Evolutionary conservation across 768 basidiomycete species (phyloP).

Genomic region (Tulasnella sp.): DNA sequence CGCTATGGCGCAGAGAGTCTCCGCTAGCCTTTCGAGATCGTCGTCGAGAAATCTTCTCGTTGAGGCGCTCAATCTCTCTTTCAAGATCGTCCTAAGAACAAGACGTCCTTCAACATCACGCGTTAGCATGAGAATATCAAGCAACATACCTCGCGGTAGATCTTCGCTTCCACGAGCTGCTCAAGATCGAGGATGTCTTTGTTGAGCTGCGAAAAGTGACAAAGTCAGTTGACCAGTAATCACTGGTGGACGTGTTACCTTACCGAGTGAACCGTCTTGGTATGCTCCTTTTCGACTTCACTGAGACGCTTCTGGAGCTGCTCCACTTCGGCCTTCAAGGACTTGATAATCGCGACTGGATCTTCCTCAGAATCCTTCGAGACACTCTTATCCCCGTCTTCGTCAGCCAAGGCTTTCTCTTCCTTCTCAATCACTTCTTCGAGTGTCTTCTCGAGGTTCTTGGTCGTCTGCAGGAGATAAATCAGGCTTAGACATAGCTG

Average conservation of each 20-base stretch:
- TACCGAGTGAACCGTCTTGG: slow-evolving; percentile 56
- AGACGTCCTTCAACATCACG: background rate
- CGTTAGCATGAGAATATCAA: background rate
- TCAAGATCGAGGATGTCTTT: slow-evolving; percentile 91
- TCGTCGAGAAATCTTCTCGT: slow-evolving; percentile 54
- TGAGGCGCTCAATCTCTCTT: slow-evolving; percentile 64
- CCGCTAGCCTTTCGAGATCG: slow-evolving; percentile 21
- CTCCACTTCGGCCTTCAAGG: slow-evolving; percentile 22
- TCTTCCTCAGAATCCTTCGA: slow-evolving; percentile 20
- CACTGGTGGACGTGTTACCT: background rate
- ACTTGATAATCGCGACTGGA: slow-evolving; percentile 33
- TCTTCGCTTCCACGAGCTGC: slow-evolving; percentile 90
- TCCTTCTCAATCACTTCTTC: slow-evolving; percentile 47
- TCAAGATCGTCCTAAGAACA: slow-evolving; percentile 69
- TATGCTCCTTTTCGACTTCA: slow-evolving; percentile 65
- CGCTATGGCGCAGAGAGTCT: slow-evolving; percentile 16
- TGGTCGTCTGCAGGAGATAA: slow-evolving; percentile 44
- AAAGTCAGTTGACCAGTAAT: background rate
- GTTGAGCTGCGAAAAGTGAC: slow-evolving; percentile 47
- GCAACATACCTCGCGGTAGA: slow-evolving; percentile 64
- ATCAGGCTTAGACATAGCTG: background rate
- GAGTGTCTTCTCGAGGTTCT: slow-evolving; percentile 62
- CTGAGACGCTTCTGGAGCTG: slow-evolving; percentile 49
- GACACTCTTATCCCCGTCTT: slow-evolving; percentile 23
- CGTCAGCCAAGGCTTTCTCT: slow-evolving; percentile 27